Evolutionary conservation across 1,284 basidiomycete genomes (phyloP), one percentile per base, ranked within the genome.

Genomic region (Singerocomus inundabilis): DNA sequence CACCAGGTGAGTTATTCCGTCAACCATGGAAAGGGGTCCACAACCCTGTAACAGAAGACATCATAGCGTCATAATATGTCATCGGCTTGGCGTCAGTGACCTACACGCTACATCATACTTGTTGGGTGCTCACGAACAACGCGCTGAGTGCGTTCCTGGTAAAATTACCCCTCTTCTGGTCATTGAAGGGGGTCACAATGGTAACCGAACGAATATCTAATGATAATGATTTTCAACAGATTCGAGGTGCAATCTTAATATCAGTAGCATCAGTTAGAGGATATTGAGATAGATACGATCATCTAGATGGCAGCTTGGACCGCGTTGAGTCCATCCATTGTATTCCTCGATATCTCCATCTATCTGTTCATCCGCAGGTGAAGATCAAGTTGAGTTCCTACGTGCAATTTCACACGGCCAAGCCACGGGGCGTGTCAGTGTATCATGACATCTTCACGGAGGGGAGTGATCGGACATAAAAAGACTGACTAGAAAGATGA

Each of bases 401-500:
- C 53, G 70, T 80, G 26, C 79, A 77, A 56, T 80, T 78, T 4
- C 77, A 67, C 51, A 75, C 74, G 1, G 69, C 76, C 6, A 83
- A 82, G 52, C 80, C 80, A 0, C 82, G 80, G 79, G 79, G 2
- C 81, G 80, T 53, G 68, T 74, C 0, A 77, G 78, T 6, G 70
- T 78, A 0, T 79, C 77, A 10, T 75, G 73, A 6, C 74, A 82
- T 54, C 79, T 81, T 0, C 78, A 71, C 54, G 59, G 62, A 25
- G 56, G 56, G n/a, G 76, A 75, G 44, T 82, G 81, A 79, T 80
- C 77, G 75, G 42, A 47, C 2, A 55, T 63, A 72, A 73, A 38
- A 57, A 62, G 49, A 79, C 78, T 0, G 61, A 55, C 5, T 81
- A 77, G 79, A 65, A 54, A 32, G 72, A 65, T 5, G n/a, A n/a